Percentiles rank a stretch among this genome's conserved stretches.
phyloP scores from a whole-genome alignment of 352 stramenopile genomes.

The Thalassiosira allenii region DNA sequence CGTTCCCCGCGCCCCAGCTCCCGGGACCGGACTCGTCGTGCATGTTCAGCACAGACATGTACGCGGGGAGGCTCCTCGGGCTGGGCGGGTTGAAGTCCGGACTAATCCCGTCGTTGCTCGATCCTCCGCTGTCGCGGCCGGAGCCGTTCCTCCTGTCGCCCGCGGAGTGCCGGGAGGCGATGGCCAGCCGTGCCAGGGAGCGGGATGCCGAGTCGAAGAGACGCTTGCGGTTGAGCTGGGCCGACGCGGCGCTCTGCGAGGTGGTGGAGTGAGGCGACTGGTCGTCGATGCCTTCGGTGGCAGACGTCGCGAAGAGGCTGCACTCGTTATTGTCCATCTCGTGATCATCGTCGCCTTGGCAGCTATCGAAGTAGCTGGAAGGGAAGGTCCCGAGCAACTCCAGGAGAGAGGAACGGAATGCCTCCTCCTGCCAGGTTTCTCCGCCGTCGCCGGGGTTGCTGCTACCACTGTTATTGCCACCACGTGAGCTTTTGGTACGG shows the following conservation, averaged over 20 bases:
- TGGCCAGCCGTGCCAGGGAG: slow-evolving; percentile 50
- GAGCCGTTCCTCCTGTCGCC: background rate
- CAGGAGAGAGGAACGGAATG: slow-evolving; percentile 53
- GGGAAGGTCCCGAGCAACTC: slow-evolving; percentile 47
- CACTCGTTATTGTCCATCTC: background rate
- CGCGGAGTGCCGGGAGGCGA: slow-evolving; percentile 36
- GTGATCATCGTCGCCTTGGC: background rate
- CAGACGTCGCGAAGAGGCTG: background rate
- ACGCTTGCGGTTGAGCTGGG: slow-evolving; percentile 41
- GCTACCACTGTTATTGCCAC: background rate
- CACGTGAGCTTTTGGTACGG: too few relatives aligned
- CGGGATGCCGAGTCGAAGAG: slow-evolving; percentile 56
- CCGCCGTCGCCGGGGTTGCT: background rate
- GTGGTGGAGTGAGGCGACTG: slow-evolving; percentile 40
- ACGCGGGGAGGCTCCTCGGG: slow-evolving; percentile 52
- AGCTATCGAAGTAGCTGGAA: slow-evolving; percentile 15
- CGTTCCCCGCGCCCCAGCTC: slow-evolving; percentile 16
- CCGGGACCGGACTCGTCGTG: slow-evolving; percentile 33
- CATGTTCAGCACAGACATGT: slow-evolving; percentile 62
- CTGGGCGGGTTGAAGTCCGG: slow-evolving; percentile 53
- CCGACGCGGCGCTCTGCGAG: slow-evolving; percentile 44
- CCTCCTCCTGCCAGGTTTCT: slow-evolving; percentile 53
- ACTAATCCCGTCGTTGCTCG: slow-evolving; percentile 26
- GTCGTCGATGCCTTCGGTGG: slow-evolving; percentile 8
- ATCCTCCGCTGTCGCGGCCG: background rate